Conservation (phyloP, 768 basidiomycete species). For the Collybiopsis luxurians region DNA sequence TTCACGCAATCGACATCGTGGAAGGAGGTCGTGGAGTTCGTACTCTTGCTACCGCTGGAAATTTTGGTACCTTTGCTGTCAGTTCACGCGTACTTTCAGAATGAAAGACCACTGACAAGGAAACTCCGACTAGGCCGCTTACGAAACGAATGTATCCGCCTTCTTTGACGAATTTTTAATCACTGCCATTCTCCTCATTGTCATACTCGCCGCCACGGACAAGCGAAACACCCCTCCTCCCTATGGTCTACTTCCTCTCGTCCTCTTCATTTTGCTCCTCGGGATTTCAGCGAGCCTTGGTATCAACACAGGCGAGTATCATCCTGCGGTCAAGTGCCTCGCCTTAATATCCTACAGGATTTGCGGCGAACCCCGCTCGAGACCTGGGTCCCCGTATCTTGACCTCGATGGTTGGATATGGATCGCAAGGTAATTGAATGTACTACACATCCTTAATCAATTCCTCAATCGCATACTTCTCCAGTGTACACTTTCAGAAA, state of each 20-base stretch:
- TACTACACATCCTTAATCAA: too few species aligned
- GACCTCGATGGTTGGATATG: constrained; percentile 56
- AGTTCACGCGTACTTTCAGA: background rate
- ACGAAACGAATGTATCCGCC: constrained; percentile 12
- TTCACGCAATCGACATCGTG: constrained; percentile 63
- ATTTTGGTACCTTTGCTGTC: constrained; percentile 46
- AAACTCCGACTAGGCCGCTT: constrained; percentile 4
- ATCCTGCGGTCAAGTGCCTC: background rate
- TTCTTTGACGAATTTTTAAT: constrained; percentile 41
- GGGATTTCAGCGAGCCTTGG: constrained; percentile 46
- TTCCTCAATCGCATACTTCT: too few species aligned
- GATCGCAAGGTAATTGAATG: constrained; percentile 10
- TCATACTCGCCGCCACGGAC: constrained; percentile 42
- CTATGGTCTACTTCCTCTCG: constrained; percentile 41
- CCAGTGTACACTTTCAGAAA: constrained; percentile 35
- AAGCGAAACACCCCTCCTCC: constrained; percentile 37
- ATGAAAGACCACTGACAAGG: too few species aligned
- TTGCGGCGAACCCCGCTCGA: constrained; percentile 54
- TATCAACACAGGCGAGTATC: constrained; percentile 37
- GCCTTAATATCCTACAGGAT: constrained; percentile 23
- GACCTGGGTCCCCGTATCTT: constrained; percentile 54
- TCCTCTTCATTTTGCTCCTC: constrained; percentile 42
- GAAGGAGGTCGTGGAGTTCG: constrained; percentile 57
- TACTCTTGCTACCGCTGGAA: constrained; percentile 52
- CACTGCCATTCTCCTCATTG: constrained; percentile 42